These are phyloP conservation scores for Hypoxylon rubiginosum DNA, from an alignment of 2,329 filamentous ascomycete genomes.

Conservation along the genomic window DNA sequence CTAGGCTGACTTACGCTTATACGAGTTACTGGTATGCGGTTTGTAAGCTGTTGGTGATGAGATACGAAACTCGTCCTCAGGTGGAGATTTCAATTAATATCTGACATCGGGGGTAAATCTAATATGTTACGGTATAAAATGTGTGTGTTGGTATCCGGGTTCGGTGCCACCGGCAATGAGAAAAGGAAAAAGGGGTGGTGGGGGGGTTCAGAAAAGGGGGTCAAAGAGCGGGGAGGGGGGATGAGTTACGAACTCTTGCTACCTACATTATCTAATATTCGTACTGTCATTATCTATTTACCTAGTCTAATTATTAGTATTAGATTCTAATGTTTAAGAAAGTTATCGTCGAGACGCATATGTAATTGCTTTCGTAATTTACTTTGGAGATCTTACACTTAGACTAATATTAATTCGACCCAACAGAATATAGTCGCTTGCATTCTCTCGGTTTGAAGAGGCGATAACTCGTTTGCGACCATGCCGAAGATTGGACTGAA, in stretches of 20 bases:
- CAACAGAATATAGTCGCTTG: no score
- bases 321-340: neutral
- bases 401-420: no score
- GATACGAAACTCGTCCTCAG: neutral
- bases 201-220: conserved; percentile 1
- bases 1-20: neutral
- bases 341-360: neutral
- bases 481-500: neutral
- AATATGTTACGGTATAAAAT: conserved; percentile 17
- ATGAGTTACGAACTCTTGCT: conserved; percentile 31
- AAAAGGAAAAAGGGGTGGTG: conserved; percentile 10
- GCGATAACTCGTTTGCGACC: neutral
- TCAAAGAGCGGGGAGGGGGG: conserved; percentile 6
- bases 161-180: conserved; percentile 6
- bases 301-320: conserved; percentile 17
- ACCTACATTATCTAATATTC: conserved; percentile 12
- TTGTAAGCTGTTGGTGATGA: conserved; percentile 11
- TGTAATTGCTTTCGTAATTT: neutral
- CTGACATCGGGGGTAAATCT: neutral
- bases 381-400: neutral
- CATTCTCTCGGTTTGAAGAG: neutral
- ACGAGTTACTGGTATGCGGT: conserved; percentile 2
- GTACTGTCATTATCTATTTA: conserved; percentile 12
- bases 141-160: conserved; percentile 25
- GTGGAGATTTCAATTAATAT: neutral